Evolutionary conservation across 2,329 filamentous ascomycete genomes (phyloP).

Genomic region (Leptographium flavum): DNA sequence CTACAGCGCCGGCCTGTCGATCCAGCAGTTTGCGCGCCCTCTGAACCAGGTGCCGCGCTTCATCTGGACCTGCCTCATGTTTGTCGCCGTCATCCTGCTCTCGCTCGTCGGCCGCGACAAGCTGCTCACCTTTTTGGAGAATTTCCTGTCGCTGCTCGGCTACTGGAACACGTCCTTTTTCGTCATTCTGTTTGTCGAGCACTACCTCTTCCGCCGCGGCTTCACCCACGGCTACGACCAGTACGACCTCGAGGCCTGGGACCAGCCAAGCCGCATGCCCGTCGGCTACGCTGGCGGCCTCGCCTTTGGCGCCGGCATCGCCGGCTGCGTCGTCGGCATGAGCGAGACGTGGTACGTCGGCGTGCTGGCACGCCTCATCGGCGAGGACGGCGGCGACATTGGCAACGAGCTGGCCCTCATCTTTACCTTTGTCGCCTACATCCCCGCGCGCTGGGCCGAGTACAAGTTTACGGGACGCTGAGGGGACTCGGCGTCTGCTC

Average conservation of each 20-base stretch:
- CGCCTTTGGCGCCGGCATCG: slow-evolving; percentile 29
- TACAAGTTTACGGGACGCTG: slow-evolving; percentile 27
- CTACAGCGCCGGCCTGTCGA: slow-evolving; percentile 22
- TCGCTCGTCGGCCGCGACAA: slow-evolving; percentile 28
- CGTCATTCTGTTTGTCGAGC: slow-evolving; percentile 31
- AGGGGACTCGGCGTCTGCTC: background rate
- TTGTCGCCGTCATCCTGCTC: slow-evolving; percentile 28
- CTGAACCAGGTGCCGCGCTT: slow-evolving; percentile 29
- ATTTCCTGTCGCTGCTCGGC: slow-evolving; percentile 32
- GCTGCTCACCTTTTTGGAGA: slow-evolving; percentile 27
- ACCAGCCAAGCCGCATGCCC: slow-evolving; percentile 27
- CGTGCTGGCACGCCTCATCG: slow-evolving; percentile 27
- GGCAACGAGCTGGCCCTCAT: slow-evolving; percentile 38
- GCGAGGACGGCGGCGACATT: slow-evolving; percentile 30
- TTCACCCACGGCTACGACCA: slow-evolving; percentile 18
- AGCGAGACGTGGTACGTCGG: slow-evolving; percentile 41
- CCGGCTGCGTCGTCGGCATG: slow-evolving; percentile 43
- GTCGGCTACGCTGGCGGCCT: slow-evolving; percentile 26
- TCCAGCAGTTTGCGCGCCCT: slow-evolving; percentile 27
- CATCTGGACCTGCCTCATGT: slow-evolving; percentile 31
- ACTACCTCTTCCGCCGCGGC: slow-evolving; percentile 30
- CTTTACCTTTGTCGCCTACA: slow-evolving; percentile 30
- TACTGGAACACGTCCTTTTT: slow-evolving; percentile 37
- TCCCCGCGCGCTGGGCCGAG: slow-evolving; percentile 34
- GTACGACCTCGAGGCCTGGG: slow-evolving; percentile 35